These are phyloP conservation scores for Botryobasidium botryosum DNA, from an alignment of 768 basidiomycete genomes.

Conservation along the genomic window DNA sequence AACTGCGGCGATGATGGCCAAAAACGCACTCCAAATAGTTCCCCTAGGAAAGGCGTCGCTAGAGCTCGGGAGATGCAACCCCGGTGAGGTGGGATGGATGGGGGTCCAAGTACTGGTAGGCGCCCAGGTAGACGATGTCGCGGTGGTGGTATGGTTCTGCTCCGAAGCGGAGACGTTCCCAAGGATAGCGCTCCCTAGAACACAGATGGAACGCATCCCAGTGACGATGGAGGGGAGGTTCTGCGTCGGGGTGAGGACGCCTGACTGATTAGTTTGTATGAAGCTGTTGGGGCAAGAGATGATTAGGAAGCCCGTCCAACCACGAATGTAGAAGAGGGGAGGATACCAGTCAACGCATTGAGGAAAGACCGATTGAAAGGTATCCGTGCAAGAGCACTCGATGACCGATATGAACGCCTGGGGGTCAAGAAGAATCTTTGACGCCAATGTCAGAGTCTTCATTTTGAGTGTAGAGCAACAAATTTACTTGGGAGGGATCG, in stretches of 20 bases:
- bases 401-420: conserved; percentile 44
- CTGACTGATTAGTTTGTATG: conserved; percentile 38
- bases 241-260: conserved; percentile 28
- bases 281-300: conserved; percentile 26
- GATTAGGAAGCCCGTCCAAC: neutral
- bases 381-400: conserved; percentile 41
- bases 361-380: conserved; percentile 32
- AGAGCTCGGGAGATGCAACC: too few species aligned
- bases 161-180: too few species aligned
- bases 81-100: too few species aligned
- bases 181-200: too few species aligned
- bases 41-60: too few species aligned
- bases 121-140: too few species aligned
- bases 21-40: too few species aligned
- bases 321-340: neutral
- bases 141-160: too few species aligned
- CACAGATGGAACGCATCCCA: too few species aligned
- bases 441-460: neutral
- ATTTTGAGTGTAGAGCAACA: neutral
- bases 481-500: conserved; percentile 35
- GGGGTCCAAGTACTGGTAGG: too few species aligned
- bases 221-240: conserved; percentile 32
- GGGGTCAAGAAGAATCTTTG: conserved; percentile 45
- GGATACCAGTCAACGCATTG: conserved; percentile 51
- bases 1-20: too few species aligned